Base-by-base conservation (phyloP, 352 stramenopile genomes). In the Globisporangium cystogenes region DNA sequence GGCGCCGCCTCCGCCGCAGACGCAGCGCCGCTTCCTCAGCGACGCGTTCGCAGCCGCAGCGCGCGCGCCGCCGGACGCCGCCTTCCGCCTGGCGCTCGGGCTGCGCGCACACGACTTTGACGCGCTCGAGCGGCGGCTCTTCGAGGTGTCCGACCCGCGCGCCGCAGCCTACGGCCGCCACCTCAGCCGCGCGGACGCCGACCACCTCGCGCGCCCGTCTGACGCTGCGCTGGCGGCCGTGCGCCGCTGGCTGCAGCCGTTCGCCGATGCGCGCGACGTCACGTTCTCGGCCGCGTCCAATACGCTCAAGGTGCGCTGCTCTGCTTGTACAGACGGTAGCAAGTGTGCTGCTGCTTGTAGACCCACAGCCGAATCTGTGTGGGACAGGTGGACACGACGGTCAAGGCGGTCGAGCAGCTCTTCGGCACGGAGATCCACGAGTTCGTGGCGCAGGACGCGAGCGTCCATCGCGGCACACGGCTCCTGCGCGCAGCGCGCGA, bases 111-210 rank as follows among this genome's bases (percentile, higher is more conserved):
- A 33, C 5, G 74, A 89, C 68, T 88, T 86, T 59, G 51, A 55
- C 16, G 52, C 54, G 6, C 46, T 91, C 12, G 81, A 89, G 61
- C 57, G 56, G 33, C 60, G 56, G 26, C 65, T 91, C 26, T 89
- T 72, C 57, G 43, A 57, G 7, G 64, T 87, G 0, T 86, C 81
- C 0, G 57, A 87, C 49, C 81, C 81, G 8, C 63, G 42, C 75
- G 88, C 72, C 35, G 75, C 76, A 10, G 20, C 1, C 15, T 90
- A 92, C 46, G 79, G 76, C 7, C 59, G 63, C 8, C 77, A 83
- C 37, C 54, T 92, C 26, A 64, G 57, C 4, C 65, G 61, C 11
- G 53, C 78, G 1, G 48, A 88, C 51, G 63, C 57, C 3, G 62
- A 90, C 48, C 39, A 57, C 1, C 62, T 92, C 4, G 72, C 73